Evolutionary conservation across 495 filamentous ascomycete species (phyloP), one percentile per base, ranked within the genome.

Genomic region (Aspergillus conjunctus): DNA sequence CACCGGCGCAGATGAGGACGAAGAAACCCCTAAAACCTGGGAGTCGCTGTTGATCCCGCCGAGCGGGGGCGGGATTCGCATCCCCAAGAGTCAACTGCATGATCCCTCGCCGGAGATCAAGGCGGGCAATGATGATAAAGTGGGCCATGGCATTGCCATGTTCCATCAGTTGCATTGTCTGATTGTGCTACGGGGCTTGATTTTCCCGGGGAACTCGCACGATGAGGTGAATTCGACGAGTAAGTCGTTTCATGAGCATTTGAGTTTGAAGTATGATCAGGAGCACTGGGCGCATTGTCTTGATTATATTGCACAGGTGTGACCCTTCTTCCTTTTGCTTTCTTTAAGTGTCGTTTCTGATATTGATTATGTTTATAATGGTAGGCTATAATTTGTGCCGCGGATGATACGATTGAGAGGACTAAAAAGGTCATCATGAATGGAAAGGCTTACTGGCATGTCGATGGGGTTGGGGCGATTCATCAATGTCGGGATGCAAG

Each of bases 101-200:
- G 49, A 52, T 31, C 31, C 39, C 11, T 46, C 34, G 21, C 46
- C 48, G 15, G 44, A 22, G 1, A 46, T n/a, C 18, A 20, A 18
- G n/a, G 50, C 44, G 2, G 26, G 26, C 22, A 48, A 39, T 18
- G 34, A 12, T 21, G 7, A 34, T 0, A 43, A 54, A 26, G 51
- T 55, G 14, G 43, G 49, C 7, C 54, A 52, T 31, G 59, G 59
- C 12, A 76, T 83, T 66, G 74, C 76, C 26, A 78, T 81, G 12
- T 80, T 81, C 62, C 79, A 83, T 66, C 79, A 82, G 59, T 73
- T 83, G 3, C 79, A 83, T 59, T 82, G 81, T 59, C 66, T 83
- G 33, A 61, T 69, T 43, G 33, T 44, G n/a, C 7, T 66, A 0
- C 56, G 64, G 3, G 53, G 49, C 7, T 14, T 63, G 30, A 44